Evolutionary conservation across 1,139 yeast species (phyloP).

Genomic region (Protomyces macrosporus): DNA sequence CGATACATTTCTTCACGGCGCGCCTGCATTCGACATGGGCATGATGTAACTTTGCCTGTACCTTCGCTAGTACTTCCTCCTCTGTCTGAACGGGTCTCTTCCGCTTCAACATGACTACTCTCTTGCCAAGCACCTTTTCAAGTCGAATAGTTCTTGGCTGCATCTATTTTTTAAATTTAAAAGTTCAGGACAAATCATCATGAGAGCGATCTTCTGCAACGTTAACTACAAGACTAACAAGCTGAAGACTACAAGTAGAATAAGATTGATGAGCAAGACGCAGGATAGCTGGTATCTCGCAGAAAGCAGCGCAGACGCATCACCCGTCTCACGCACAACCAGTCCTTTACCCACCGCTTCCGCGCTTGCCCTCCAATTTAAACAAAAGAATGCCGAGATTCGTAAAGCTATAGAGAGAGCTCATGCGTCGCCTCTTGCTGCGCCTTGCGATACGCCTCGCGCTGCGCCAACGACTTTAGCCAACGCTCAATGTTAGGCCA

Average conservation of each 20-base stretch:
- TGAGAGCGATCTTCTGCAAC: no score
- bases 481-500: slow-evolving; percentile 17
- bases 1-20: slow-evolving; percentile 38
- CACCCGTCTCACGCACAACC: background rate
- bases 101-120: background rate
- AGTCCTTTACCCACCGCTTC: background rate
- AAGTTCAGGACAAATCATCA: background rate
- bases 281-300: background rate
- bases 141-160: background rate
- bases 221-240: background rate
- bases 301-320: background rate
- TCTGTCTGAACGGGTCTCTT: background rate
- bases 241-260: background rate
- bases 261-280: background rate
- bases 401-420: background rate
- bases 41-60: slow-evolving; percentile 5
- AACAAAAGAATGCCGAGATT: background rate
- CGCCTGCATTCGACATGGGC: slow-evolving; percentile 36
- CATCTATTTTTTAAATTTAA: background rate
- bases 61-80: background rate
- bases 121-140: background rate
- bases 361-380: background rate
- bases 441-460: slow-evolving; percentile 22
- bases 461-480: slow-evolving; percentile 9
- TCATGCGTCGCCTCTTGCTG: slow-evolving; percentile 20